Percentiles rank a stretch among this genome's conserved stretches.
Conservation (phyloP, 129 eudicot genomes). For the Escallonia rubra region DNA sequence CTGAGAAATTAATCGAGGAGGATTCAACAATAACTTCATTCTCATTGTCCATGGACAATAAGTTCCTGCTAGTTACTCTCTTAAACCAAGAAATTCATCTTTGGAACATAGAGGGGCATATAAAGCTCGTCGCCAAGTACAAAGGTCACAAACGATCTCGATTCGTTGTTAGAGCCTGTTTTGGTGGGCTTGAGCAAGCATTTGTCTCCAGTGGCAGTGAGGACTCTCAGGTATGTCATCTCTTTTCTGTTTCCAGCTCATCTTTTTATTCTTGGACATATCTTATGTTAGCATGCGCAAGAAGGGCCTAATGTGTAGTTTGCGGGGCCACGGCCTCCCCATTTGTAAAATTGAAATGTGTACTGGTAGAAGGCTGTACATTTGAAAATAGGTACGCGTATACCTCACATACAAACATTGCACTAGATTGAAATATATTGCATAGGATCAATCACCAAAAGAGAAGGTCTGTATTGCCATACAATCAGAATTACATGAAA, state of each 20-base stretch:
- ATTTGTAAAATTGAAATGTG: not conserved
- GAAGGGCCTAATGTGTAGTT: too few relatives aligned
- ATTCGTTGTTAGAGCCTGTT: constrained; percentile 78
- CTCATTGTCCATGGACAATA: constrained; percentile 63
- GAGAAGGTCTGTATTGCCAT: too few relatives aligned
- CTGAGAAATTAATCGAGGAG: constrained; percentile 67
- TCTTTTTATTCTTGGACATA: too few relatives aligned
- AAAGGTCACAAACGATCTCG: constrained; percentile 88
- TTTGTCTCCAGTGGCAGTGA: constrained; percentile 96
- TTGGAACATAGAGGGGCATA: constrained; percentile 68
- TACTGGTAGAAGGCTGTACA: too few relatives aligned
- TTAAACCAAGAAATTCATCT: constrained; percentile 84
- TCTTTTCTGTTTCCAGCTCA: not conserved
- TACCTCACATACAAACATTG: too few relatives aligned
- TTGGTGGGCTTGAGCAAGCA: constrained; percentile 88
- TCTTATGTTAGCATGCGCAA: too few relatives aligned
- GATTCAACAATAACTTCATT: constrained; percentile 74
- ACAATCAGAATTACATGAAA: too few relatives aligned
- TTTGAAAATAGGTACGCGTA: too few relatives aligned
- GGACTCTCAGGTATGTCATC: constrained; percentile 75
- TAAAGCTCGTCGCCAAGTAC: constrained; percentile 53
- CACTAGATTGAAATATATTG: too few relatives aligned
- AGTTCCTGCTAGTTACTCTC: constrained; percentile 62
- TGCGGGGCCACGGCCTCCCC: too few relatives aligned
- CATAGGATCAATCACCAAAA: too few relatives aligned